Evolutionary conservation across 805 yeast genomes (phyloP).

Genomic region (Ogataea neopini): DNA sequence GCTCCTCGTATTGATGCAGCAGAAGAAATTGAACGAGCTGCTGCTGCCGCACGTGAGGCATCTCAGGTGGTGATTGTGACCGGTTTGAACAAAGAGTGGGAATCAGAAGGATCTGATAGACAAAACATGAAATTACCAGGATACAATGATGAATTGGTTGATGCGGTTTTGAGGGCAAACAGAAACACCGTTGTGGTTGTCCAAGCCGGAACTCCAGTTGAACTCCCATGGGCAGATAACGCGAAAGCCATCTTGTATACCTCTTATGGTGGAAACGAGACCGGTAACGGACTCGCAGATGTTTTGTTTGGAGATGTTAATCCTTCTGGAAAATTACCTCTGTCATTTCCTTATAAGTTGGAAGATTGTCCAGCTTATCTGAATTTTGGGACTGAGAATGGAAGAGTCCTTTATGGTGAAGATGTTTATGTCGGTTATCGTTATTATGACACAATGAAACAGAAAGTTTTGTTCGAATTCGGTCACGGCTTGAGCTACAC

Average conservation of each 20-base stretch:
- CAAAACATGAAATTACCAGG: slow-evolving; percentile 40
- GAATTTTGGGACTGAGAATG: slow-evolving; percentile 39
- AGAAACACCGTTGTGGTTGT: slow-evolving; percentile 39
- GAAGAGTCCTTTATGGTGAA: slow-evolving; percentile 44
- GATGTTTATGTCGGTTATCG: slow-evolving; percentile 48
- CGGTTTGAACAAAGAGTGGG: slow-evolving; percentile 43
- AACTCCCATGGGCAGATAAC: slow-evolving; percentile 41
- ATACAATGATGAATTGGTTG: slow-evolving; percentile 35
- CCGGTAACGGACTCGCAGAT: slow-evolving; percentile 45
- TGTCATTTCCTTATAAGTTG: slow-evolving; percentile 40
- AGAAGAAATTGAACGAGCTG: slow-evolving; percentile 31
- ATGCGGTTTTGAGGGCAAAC: slow-evolving; percentile 36
- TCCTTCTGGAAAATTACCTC: slow-evolving; percentile 44
- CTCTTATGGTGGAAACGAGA: slow-evolving; percentile 43
- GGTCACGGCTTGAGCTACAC: slow-evolving; percentile 48
- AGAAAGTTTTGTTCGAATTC: slow-evolving; percentile 42
- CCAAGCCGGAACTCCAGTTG: slow-evolving; percentile 44
- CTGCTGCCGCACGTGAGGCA: slow-evolving; percentile 33
- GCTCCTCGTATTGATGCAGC: slow-evolving; percentile 13
- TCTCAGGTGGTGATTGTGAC: slow-evolving; percentile 40
- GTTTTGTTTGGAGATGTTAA: slow-evolving; percentile 44
- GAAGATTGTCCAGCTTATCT: slow-evolving; percentile 40
- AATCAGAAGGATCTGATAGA: slow-evolving; percentile 43
- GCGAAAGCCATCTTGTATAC: slow-evolving; percentile 37
- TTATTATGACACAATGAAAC: slow-evolving; percentile 40